A percentile compares a stretch with the other conserved stretches of the same genome.
phyloP scores from a whole-genome alignment of 306 rosid genomes.

The Medicago truncatula region MtrunA17r5.0-ANR NC_053042.1:14540001-14540500 shows the following conservation, averaged over 20 bases:
- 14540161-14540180: slow-evolving; percentile 43
- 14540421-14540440: neutral
- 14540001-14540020: too few species aligned
- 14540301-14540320: slow-evolving; percentile 39
- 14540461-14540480: slow-evolving; percentile 4
- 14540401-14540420: neutral
- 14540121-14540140: too few species aligned
- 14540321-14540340: neutral
- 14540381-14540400: neutral
- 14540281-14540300: slow-evolving; percentile 52
- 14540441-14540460: neutral
- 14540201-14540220: slow-evolving; percentile 41
- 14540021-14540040: neutral
- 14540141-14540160: neutral
- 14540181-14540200: slow-evolving; percentile 51
- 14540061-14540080: too few species aligned
- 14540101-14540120: neutral
- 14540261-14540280: slow-evolving; percentile 46
- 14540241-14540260: slow-evolving; percentile 44
- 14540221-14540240: slow-evolving; percentile 46
- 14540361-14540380: neutral
- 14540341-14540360: neutral
- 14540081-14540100: neutral
- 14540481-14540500: too few species aligned
- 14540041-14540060: neutral